Evolutionary conservation across 495 filamentous ascomycete genomes (phyloP).

Genomic region (Lasiosphaeria hispida): DNA sequence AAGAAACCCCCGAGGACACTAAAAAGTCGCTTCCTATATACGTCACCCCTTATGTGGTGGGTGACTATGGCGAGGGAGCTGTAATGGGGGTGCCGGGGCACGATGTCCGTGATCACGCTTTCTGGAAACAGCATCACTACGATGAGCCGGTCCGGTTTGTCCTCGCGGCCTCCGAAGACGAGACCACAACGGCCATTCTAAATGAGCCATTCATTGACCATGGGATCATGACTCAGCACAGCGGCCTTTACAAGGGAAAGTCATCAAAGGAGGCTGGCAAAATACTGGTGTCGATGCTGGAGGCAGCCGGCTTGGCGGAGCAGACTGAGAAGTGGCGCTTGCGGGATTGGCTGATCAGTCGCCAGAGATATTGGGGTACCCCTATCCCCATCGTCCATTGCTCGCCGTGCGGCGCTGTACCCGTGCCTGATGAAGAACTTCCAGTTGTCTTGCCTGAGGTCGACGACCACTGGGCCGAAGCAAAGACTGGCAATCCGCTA

Average conservation of each 20-base stretch:
- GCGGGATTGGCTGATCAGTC: constrained; percentile 82
- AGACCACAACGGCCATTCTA: constrained; percentile 36
- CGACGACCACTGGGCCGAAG: constrained; percentile 62
- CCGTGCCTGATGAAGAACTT: constrained; percentile 71
- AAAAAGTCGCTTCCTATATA: constrained; percentile 66
- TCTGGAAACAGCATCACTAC: constrained; percentile 69
- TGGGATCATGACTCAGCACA: constrained; percentile 63
- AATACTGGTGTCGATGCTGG: constrained; percentile 58
- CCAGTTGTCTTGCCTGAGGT: constrained; percentile 75
- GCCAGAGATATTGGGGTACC: constrained; percentile 87
- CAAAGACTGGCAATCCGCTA: constrained; percentile 73
- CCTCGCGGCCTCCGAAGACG: constrained; percentile 51
- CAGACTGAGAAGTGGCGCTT: constrained; percentile 69
- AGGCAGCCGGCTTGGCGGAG: constrained; percentile 53
- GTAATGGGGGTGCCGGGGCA: constrained; percentile 93
- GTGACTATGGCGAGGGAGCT: constrained; percentile 82
- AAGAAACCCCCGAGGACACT: constrained; percentile 46
- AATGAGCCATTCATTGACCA: constrained; percentile 56
- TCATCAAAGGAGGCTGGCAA: constrained; percentile 61
- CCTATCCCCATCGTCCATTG: constrained; percentile 91
- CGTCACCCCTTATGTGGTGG: constrained; percentile 80
- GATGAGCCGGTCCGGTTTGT: constrained; percentile 52
- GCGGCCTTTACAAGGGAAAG: constrained; percentile 57
- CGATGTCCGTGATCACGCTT: constrained; percentile 70
- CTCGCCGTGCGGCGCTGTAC: constrained; percentile 68